These are phyloP conservation scores for Posidonia oceanica DNA, from an alignment of 116 monocot genomes.

Conservation along the genomic window DNA sequence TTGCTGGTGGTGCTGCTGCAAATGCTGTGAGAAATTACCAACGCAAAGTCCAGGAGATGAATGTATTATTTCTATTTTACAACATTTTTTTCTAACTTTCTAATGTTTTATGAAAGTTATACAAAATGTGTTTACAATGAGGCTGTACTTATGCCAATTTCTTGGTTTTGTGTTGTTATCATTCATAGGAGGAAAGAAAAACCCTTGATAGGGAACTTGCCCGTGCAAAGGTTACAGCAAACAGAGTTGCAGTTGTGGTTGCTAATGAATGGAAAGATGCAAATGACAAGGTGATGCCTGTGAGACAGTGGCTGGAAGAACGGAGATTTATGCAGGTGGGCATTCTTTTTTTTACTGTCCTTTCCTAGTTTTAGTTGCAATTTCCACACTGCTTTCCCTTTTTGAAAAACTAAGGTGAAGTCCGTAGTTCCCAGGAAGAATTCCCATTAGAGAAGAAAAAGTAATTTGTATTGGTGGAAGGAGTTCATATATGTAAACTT, in stretches of 20 bases:
- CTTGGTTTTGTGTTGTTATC: too few relatives aligned
- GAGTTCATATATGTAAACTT: too few relatives aligned
- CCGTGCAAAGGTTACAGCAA: conserved; percentile 86
- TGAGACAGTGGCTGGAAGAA: conserved; percentile 90
- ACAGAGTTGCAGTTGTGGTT: conserved; percentile 89
- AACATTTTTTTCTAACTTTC: not conserved
- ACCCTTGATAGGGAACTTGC: conserved; percentile 84
- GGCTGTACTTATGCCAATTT: too few relatives aligned
- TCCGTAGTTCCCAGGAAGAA: too few relatives aligned
- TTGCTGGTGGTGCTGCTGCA: conserved; percentile 86
- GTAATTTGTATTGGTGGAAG: too few relatives aligned
- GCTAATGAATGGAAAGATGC: conserved; percentile 99
- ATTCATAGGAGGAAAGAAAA: conserved; percentile 70
- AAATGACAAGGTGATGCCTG: conserved; percentile 97
- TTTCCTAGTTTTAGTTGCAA: not conserved
- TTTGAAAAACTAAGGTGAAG: not conserved
- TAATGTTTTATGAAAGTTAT: too few relatives aligned
- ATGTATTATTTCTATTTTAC: conserved; percentile 12
- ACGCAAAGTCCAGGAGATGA: conserved; percentile 71
- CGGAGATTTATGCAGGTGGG: conserved; percentile 51
- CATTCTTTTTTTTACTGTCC: not conserved
- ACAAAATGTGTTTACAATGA: too few relatives aligned
- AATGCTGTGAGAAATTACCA: conserved; percentile 95
- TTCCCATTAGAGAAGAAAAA: too few relatives aligned
- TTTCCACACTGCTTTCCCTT: not conserved